Conservation (phyloP, 768 basidiomycete species). For the Suillus brevipes region DNA sequence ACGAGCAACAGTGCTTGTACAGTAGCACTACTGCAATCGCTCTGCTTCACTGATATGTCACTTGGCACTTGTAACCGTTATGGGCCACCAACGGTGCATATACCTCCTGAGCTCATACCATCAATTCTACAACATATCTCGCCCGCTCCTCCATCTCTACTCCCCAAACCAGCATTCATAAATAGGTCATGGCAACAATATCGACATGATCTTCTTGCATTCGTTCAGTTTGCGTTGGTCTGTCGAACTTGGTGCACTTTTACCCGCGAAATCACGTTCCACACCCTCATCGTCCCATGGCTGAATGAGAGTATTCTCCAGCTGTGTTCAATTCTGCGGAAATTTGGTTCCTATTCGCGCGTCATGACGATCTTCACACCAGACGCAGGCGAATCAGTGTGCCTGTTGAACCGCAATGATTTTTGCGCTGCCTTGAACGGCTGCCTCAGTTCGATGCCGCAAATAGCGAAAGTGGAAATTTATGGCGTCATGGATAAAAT, state of each 20-base stretch:
- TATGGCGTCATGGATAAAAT: neutral
- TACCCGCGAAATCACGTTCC: conserved; percentile 19
- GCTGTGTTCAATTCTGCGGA: neutral
- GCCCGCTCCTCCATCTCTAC: neutral
- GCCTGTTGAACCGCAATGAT: neutral
- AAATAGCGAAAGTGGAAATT: neutral
- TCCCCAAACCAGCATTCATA: neutral
- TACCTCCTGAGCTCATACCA: neutral
- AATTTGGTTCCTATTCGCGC: neutral
- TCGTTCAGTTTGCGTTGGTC: neutral
- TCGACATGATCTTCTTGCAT: neutral
- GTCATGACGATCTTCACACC: neutral
- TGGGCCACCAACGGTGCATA: neutral
- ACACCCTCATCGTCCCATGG: conserved; percentile 31
- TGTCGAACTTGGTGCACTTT: neutral
- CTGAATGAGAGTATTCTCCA: conserved; percentile 16
- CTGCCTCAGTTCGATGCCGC: neutral
- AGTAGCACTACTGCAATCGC: neutral
- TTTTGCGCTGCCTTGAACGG: neutral
- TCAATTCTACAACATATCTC: conserved; percentile 1
- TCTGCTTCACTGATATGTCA: neutral
- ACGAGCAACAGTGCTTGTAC: no score
- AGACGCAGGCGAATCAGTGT: neutral
- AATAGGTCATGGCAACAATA: neutral
- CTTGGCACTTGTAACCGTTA: no score